Evolutionary conservation across 129 eudicot genomes (phyloP).

Genomic region (Centella asiatica): DNA sequence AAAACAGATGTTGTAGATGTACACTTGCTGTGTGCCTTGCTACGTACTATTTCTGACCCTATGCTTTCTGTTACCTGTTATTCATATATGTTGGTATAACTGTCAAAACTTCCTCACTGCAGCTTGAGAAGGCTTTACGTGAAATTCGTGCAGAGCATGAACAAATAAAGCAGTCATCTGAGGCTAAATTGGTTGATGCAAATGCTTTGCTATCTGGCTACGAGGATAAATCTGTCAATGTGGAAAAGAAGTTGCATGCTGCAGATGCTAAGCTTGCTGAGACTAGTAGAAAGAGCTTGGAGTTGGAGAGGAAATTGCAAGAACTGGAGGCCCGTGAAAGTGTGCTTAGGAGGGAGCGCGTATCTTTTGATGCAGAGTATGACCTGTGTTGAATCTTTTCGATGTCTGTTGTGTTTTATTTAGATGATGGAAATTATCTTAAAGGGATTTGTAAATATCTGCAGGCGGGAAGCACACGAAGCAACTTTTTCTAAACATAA

Average conservation of each 20-base stretch:
- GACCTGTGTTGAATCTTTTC: conserved; percentile 10
- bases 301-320: conserved; percentile 66
- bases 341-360: conserved; percentile 49
- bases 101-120: conserved; percentile 12
- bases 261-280: conserved; percentile 81
- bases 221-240: conserved; percentile 50
- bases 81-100: background rate
- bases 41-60: background rate
- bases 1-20: background rate
- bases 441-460: background rate
- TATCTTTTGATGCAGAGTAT: conserved; percentile 65
- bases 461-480: conserved; percentile 70
- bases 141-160: conserved; percentile 45
- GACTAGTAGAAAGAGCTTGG: conserved; percentile 58
- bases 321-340: conserved; percentile 70
- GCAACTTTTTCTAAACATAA: conserved; percentile 43
- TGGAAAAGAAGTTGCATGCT: conserved; percentile 53
- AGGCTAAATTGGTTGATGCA: conserved; percentile 52
- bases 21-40: background rate
- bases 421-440: background rate
- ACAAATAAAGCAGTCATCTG: conserved; percentile 46
- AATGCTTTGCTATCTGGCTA: conserved; percentile 42
- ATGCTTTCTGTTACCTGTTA: conserved; percentile 7
- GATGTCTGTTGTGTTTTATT: background rate
- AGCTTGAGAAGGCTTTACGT: conserved; percentile 82